Evolutionary conservation across 257 asterid genomes (phyloP).

Genomic region (Datura wrightii): DNA sequence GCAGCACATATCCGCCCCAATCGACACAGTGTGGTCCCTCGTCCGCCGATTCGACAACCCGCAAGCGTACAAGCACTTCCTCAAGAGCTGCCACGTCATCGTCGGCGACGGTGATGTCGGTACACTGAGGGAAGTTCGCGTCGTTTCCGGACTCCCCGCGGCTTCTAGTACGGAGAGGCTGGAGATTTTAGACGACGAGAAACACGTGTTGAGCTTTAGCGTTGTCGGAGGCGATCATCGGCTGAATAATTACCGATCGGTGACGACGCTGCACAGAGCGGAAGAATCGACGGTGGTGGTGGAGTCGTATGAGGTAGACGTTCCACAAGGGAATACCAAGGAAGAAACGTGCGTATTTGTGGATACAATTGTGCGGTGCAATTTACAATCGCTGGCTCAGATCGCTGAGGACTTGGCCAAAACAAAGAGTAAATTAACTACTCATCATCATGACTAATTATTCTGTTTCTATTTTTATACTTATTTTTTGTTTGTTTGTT

Average conservation of each 20-base stretch:
- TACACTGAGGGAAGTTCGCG: conserved; percentile 71
- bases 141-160: conserved; percentile 85
- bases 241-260: conserved; percentile 67
- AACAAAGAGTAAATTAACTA: conserved; percentile 34
- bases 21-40: conserved; percentile 72
- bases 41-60: conserved; percentile 89
- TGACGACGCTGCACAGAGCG: conserved; percentile 66
- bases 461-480: neutral
- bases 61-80: conserved; percentile 75
- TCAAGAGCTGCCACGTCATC: conserved; percentile 75
- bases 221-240: conserved; percentile 87
- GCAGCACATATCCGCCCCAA: conserved; percentile 56
- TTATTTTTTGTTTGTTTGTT: neutral
- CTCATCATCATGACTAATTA: conserved; percentile 3
- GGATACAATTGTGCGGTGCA: conserved; percentile 81
- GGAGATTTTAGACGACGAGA: conserved; percentile 76
- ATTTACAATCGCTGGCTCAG: conserved; percentile 70
- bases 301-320: conserved; percentile 83
- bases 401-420: conserved; percentile 51
- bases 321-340: conserved; percentile 72
- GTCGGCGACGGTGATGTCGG: conserved; percentile 77
- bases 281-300: conserved; percentile 63
- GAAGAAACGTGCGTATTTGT: conserved; percentile 82
- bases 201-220: conserved; percentile 75
- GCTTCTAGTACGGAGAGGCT: conserved; percentile 74